These are phyloP conservation scores for Moricandia moricandioides DNA, from an alignment of 345 rosid genomes.

Conservation along the genomic window DNA sequence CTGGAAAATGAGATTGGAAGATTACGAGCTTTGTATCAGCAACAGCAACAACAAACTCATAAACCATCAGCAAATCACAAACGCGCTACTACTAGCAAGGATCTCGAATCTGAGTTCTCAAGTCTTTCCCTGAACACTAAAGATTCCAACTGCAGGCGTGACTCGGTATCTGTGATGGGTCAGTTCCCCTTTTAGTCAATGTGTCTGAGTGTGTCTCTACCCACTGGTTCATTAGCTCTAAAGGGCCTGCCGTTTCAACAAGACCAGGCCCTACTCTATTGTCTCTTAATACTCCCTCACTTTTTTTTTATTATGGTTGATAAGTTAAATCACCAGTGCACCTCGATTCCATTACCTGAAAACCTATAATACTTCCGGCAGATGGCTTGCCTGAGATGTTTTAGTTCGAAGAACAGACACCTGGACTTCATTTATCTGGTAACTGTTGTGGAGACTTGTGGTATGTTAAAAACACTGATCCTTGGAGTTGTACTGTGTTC, in stretches of 20 bases:
- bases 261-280: conserved; percentile 8
- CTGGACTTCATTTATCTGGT: conserved; percentile 32
- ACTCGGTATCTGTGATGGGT: conserved; percentile 63
- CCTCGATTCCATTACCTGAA: conserved; percentile 37
- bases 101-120: conserved; percentile 80
- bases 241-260: conserved; percentile 2
- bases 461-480: conserved; percentile 13
- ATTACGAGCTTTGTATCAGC: conserved; percentile 66
- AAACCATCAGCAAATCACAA: conserved; percentile 63
- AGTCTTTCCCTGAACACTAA: conserved; percentile 74
- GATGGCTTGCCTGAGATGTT: conserved; percentile 83
- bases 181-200: conserved; percentile 51
- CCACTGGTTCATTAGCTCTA: neutral
- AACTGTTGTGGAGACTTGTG: conserved; percentile 26
- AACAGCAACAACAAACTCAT: conserved; percentile 42
- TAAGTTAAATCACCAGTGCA: neutral
- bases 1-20: conserved; percentile 93
- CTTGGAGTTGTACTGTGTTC: conserved; percentile 23
- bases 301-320: neutral
- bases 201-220: conserved; percentile 3
- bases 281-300: conserved; percentile 19
- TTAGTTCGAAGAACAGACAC: conserved; percentile 35
- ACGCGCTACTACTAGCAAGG: conserved; percentile 60
- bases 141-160: conserved; percentile 61
- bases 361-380: conserved; percentile 32